Base-by-base conservation (phyloP, 2,329 filamentous ascomycete genomes). In the Colletotrichum falcatum region DNA sequence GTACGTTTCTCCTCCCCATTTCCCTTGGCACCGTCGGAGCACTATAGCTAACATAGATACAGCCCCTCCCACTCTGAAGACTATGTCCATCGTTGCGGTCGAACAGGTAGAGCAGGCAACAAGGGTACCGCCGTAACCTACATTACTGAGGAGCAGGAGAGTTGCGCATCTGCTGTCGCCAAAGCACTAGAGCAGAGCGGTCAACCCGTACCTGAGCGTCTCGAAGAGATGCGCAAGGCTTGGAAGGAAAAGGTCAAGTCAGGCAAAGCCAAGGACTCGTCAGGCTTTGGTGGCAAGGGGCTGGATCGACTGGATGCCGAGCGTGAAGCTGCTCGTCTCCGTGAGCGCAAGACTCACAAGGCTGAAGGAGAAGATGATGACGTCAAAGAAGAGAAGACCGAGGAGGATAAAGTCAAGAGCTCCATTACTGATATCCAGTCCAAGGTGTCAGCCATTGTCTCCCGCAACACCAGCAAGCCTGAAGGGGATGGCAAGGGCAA, bases 81-180 rank as follows among this genome's bases (percentile, higher is more conserved):
- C 78, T 98, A 98, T 77, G 95, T 98, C 49, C 96, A 98, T 80
- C 92, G 96, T 73, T 94, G 93, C 65, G 96, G 96, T 58, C 93
- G 96, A 76, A 98, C 96, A 9, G 96, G 96, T 14, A 92, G 96
- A 78, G 96, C 96, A 55, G 96, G 96, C 49, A 97, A 98, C 77
- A 97, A 90, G 28, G 96, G 96, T 73, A 97, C 94, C 48, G 96
- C 96, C 0, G 93, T 99, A 61, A 99, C 96, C 0, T 97, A 98
- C 78, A 85, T 99, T 69, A 97, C 94, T 0, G 92, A 94, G 51
- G 93, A 97, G 56, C 95, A 99, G 79, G 95, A 97, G 78, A 94
- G 94, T 73, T 98, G 93, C 77, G 92, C 96, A 2, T 88, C 93
- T 14, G 94, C 97, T 74, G 94, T 98, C 71, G 91, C 91, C 69